Conservation (phyloP, 352 stramenopile genomes). For the Phytophthora pistaciae region DNA sequence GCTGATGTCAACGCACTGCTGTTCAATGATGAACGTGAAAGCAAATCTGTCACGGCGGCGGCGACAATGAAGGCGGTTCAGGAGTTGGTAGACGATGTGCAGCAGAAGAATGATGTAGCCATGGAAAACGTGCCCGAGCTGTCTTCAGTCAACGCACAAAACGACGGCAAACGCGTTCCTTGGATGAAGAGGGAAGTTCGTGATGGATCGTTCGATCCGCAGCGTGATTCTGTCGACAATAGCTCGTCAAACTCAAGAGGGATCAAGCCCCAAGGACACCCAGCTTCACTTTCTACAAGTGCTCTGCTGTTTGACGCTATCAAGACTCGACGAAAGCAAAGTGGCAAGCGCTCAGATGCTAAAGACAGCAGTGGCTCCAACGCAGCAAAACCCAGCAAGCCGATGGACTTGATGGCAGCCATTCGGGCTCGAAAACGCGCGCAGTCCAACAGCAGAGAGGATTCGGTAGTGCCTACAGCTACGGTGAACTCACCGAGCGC, state of each 20-base stretch:
- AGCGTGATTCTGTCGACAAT: neutral
- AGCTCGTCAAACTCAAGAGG: neutral
- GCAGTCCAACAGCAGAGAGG: conserved; percentile 16
- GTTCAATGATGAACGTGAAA: conserved; percentile 26
- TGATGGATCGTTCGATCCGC: neutral
- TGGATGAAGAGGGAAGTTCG: conserved; percentile 37
- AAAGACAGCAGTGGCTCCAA: neutral
- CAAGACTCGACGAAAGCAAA: conserved; percentile 46
- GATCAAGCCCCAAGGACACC: neutral
- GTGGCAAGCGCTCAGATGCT: conserved; percentile 1
- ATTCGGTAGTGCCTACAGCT: neutral
- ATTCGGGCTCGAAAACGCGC: conserved; percentile 63
- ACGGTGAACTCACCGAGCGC: neutral
- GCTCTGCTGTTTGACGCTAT: conserved; percentile 61
- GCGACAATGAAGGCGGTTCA: conserved; percentile 32
- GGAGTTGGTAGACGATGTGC: conserved; percentile 55
- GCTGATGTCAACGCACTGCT: conserved; percentile 48
- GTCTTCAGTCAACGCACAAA: conserved; percentile 6
- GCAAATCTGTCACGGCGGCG: conserved; percentile 21
- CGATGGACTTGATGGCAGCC: conserved; percentile 66
- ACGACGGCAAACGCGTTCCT: conserved; percentile 17
- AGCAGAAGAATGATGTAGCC: conserved; percentile 42
- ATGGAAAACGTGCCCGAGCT: neutral
- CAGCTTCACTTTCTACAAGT: conserved; percentile 33
- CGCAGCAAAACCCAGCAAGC: conserved; percentile 11